Percentiles rank a stretch among this genome's conserved stretches.
phyloP scores from a whole-genome alignment of 148 eudicot species.

The Persicaria maculosa region DNA sequence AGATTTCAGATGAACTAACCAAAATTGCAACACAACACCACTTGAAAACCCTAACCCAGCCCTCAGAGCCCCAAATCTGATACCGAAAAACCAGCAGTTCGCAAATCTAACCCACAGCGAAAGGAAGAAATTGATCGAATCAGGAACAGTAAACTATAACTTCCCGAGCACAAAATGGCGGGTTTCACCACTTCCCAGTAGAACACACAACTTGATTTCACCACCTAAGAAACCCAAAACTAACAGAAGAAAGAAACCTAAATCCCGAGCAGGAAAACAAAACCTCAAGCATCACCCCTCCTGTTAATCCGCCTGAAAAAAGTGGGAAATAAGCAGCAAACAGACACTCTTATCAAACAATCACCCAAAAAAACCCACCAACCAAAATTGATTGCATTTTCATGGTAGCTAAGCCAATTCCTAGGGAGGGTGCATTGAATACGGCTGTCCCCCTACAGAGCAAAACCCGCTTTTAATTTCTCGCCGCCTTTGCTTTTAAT shows the following conservation, averaged over 20 bases:
- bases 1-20: background rate
- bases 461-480: constrained; percentile 18
- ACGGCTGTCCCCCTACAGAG: constrained; percentile 24
- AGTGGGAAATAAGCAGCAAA: background rate
- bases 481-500: constrained; percentile 52
- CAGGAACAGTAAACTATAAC: background rate
- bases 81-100: background rate
- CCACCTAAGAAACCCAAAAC: too few relatives aligned
- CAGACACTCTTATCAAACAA: background rate
- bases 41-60: constrained; percentile 5
- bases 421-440: constrained; percentile 19
- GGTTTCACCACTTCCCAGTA: background rate
- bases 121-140: background rate
- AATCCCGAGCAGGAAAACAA: background rate
- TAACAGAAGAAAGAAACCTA: too few relatives aligned
- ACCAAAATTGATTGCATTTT: constrained; percentile 8
- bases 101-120: background rate
- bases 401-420: constrained; percentile 16
- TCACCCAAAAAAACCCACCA: constrained; percentile 11
- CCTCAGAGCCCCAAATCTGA: constrained; percentile 6
- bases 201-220: background rate
- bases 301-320: background rate
- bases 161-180: background rate
- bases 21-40: constrained; percentile 6
- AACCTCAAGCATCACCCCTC: background rate